Base-by-base conservation (phyloP, 768 basidiomycete genomes). In the Termitomyces bulborhizus region DNA sequence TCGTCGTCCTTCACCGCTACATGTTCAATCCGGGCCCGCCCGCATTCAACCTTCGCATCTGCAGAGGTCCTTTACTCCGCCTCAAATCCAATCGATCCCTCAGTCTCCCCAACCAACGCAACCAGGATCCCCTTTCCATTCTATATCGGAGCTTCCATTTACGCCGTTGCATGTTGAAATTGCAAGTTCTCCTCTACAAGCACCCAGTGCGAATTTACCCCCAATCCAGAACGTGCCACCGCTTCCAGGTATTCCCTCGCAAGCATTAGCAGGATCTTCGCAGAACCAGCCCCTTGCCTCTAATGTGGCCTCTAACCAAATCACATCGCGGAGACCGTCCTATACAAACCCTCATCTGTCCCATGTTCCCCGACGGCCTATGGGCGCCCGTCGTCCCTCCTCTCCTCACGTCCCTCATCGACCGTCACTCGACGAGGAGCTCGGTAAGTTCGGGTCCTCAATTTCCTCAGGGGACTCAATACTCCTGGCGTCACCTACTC, bases 381-480 rank as follows among this genome's bases (percentile, higher is more conserved):
- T 53, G 46, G 57, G 51, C 9, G 51, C 41, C 12, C 51, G 51
- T 24, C 41, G 1, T 1, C 51, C 51, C 6, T 34, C 51, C 18
- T 51, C 46, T 24, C 48, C 51, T 1, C 52, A 46, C 26, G n/a
- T 6, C 15, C 1, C 36, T 0, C 53, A 9, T 3, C 9, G 16
- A 16, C 44, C 11, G 16, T 54, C 53, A 3, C 4, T 54, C 18
- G 53, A 54, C 11, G 53, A 53, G 4, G 52, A 43, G n/a, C 4
- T 3, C n/a, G 3, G 21, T 36, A 45, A 26, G 4, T 26, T 27
- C 21, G 50, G 56, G 31, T 41, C 52, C 21, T 18, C 53, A 8
- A 18, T 52, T 18, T 55, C 27, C 29, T 48, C 49, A 42, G 37
- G 55, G 34, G 55, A 60, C 15, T 51, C 55, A 1, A 41, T 45